phyloP scores from a whole-genome alignment of 1,139 yeast species.

The Pichia sp. region DNA sequence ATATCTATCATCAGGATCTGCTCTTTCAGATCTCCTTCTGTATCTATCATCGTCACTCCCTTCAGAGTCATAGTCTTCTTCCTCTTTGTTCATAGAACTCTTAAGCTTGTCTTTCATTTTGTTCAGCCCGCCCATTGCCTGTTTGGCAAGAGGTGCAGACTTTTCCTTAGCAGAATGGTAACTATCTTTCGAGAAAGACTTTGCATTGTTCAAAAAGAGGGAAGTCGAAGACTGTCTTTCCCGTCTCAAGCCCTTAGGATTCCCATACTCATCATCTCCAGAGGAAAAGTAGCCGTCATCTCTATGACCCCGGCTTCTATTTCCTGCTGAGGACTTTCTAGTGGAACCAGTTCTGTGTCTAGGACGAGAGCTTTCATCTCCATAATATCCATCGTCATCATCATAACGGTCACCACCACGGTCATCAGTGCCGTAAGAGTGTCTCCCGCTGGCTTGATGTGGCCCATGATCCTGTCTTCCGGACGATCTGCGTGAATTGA shows the following conservation, averaged over 20 bases:
- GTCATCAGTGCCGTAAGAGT: neutral
- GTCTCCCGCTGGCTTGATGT: neutral
- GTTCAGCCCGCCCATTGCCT: constrained; percentile 13
- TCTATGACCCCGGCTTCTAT: neutral
- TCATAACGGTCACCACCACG: neutral
- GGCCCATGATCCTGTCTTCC: neutral
- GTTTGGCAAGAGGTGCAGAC: constrained; percentile 16
- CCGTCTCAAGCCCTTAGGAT: neutral
- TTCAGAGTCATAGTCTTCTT: constrained; percentile 7
- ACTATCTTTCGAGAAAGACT: constrained; percentile 15
- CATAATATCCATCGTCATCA: neutral
- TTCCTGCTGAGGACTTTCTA: neutral
- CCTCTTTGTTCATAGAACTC: constrained; percentile 7
- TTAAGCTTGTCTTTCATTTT: constrained; percentile 17
- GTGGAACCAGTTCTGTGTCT: neutral
- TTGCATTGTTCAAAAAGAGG: constrained; percentile 12
- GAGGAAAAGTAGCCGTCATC: neutral
- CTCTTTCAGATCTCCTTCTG: constrained; percentile 6
- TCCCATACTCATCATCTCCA: constrained; percentile 6
- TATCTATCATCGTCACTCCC: constrained; percentile 10
- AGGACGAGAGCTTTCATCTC: neutral
- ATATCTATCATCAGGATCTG: neutral
- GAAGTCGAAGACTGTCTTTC: constrained; percentile 11
- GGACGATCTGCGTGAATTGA: neutral
- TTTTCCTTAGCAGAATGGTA: constrained; percentile 15